Percentiles rank a stretch among this genome's conserved stretches.
Conservation (phyloP, 768 basidiomycete genomes). For the Rhizopogon vulgaris region DNA sequence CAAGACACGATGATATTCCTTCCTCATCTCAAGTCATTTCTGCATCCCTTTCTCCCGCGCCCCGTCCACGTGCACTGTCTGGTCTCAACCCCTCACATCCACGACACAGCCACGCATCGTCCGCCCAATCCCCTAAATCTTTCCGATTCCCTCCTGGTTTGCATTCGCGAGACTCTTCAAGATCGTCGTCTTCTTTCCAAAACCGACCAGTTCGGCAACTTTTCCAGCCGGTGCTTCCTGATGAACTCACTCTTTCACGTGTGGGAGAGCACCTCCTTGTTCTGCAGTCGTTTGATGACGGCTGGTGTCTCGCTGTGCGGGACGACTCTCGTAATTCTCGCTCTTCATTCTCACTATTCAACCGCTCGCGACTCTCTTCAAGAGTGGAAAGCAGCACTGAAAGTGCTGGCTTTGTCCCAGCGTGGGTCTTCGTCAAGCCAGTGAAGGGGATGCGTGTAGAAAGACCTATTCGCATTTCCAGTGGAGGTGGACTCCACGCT, state of each 20-base stretch:
- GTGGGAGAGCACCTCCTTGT: slow-evolving; percentile 57
- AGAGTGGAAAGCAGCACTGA: slow-evolving; percentile 17
- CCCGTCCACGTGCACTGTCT: slow-evolving; percentile 11
- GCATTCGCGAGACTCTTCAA: slow-evolving; percentile 8
- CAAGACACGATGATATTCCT: slow-evolving; percentile 37
- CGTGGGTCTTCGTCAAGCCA: slow-evolving; percentile 70
- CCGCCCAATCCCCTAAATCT: slow-evolving; percentile 32
- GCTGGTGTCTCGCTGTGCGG: slow-evolving; percentile 71
- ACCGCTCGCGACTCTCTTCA: slow-evolving; percentile 17
- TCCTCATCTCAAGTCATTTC: slow-evolving; percentile 30
- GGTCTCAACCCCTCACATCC: slow-evolving; percentile 13
- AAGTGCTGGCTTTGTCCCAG: slow-evolving; percentile 62
- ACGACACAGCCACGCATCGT: slow-evolving; percentile 29
- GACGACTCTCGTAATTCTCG: slow-evolving; percentile 35
- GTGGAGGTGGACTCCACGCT: slow-evolving; percentile 43
- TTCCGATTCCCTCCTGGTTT: slow-evolving; percentile 1
- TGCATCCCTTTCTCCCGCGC: slow-evolving; percentile 10
- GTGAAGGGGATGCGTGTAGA: slow-evolving; percentile 52
- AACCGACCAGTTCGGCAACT: slow-evolving; percentile 55
- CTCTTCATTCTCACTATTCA: slow-evolving; percentile 40
- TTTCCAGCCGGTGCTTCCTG: slow-evolving; percentile 66
- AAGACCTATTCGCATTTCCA: slow-evolving; percentile 57
- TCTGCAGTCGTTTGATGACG: slow-evolving; percentile 68
- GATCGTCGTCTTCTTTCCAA: slow-evolving; percentile 25
- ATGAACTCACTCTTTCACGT: slow-evolving; percentile 54